Conservation (phyloP, 768 basidiomycete genomes). For the Daedaleopsis nitida region DNA sequence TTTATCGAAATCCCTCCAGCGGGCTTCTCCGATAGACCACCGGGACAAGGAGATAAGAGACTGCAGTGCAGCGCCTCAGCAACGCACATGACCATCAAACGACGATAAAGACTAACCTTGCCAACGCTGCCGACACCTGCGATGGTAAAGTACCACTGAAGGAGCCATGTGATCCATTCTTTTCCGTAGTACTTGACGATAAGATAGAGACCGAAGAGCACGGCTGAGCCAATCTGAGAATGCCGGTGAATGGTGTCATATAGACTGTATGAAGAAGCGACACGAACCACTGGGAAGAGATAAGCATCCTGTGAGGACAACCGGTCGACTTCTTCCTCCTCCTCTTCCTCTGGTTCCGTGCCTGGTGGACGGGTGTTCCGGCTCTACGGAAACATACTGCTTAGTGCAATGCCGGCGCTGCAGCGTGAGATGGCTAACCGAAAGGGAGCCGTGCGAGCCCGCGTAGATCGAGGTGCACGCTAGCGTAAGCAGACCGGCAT, state of each 20-base stretch:
- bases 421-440: slow-evolving; percentile 41
- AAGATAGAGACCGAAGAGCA: slow-evolving; percentile 67
- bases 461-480: slow-evolving; percentile 69
- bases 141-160: slow-evolving; percentile 75
- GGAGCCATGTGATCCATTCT: slow-evolving; percentile 80
- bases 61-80: slow-evolving; percentile 5
- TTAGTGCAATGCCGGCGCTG: slow-evolving; percentile 2
- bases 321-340: slow-evolving; percentile 60
- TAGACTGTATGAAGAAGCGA: slow-evolving; percentile 1
- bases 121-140: slow-evolving; percentile 68
- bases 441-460: slow-evolving; percentile 69
- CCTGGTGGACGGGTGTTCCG: slow-evolving; percentile 18
- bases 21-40: slow-evolving; percentile 48
- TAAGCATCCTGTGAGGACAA: slow-evolving; percentile 72
- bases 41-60: slow-evolving; percentile 51
- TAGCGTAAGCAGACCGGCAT: slow-evolving; percentile 65
- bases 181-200: slow-evolving; percentile 76
- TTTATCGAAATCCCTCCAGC: slow-evolving; percentile 61
- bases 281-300: slow-evolving; percentile 72
- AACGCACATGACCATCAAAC: slow-evolving; percentile 1
- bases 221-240: slow-evolving; percentile 65
- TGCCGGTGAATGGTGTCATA: slow-evolving; percentile 1
- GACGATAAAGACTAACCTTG: slow-evolving; percentile 47
- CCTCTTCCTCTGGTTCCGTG: slow-evolving; percentile 45
- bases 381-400: slow-evolving; percentile 1